phyloP scores from a whole-genome alignment of 805 yeast genomes.

The Pichia heedii region DNA sequence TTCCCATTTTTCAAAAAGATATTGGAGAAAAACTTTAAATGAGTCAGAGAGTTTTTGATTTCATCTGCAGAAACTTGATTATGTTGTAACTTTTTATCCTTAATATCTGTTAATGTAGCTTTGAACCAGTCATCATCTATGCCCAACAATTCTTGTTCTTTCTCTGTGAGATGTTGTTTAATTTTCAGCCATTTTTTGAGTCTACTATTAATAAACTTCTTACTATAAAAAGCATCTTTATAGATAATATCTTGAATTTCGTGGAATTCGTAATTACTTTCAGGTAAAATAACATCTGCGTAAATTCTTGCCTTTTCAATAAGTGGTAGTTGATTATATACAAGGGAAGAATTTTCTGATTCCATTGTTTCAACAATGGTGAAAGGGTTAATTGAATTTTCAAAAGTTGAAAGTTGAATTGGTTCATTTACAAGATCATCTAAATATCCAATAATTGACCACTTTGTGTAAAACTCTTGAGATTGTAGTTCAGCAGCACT shows the following conservation, averaged over 20 bases:
- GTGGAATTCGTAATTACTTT: constrained; percentile 17
- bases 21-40: constrained; percentile 20
- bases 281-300: constrained; percentile 13
- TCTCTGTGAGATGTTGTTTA: constrained; percentile 16
- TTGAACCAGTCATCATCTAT: constrained; percentile 20
- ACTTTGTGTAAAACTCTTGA: constrained; percentile 21
- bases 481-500: constrained; percentile 18
- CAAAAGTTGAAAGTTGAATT: constrained; percentile 14
- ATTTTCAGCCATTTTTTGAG: constrained; percentile 22
- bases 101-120: constrained; percentile 13
- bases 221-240: constrained; percentile 23
- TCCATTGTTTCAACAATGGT: constrained; percentile 15
- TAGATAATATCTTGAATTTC: constrained; percentile 23
- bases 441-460: constrained; percentile 20
- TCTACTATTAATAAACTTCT: constrained; percentile 20
- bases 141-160: constrained; percentile 17
- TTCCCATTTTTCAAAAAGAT: constrained; percentile 19
- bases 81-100: constrained; percentile 15
- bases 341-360: constrained; percentile 2
- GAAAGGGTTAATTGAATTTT: constrained; percentile 19
- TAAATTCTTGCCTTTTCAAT: constrained; percentile 16
- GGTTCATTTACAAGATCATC: constrained; percentile 26
- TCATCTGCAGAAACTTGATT: constrained; percentile 20
- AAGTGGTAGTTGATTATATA: constrained; percentile 10
- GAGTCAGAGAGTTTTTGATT: constrained; percentile 18